phyloP scores from a whole-genome alignment of 2,329 filamentous ascomycete genomes.

The Epichloe hybrida region DNA sequence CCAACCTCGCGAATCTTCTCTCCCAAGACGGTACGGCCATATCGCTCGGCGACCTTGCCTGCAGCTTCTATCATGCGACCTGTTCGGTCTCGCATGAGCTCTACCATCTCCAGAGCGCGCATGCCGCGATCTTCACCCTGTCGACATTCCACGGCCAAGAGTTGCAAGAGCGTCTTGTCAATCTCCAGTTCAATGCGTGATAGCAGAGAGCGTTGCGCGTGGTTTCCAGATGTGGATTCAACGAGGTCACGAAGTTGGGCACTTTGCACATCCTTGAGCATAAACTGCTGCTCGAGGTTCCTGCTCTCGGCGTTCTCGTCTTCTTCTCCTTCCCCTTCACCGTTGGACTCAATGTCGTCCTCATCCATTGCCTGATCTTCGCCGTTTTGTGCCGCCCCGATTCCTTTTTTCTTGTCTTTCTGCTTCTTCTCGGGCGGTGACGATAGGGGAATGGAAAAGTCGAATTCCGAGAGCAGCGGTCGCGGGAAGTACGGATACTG shows the following conservation, averaged over 20 bases:
- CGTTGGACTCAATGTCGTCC: slow-evolving; percentile 19
- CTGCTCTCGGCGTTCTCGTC: slow-evolving; percentile 34
- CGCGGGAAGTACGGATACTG: slow-evolving; percentile 86
- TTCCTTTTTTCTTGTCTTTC: slow-evolving; percentile 21
- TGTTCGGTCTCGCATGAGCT: slow-evolving; percentile 68
- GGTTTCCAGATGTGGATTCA: slow-evolving; percentile 43
- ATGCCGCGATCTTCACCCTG: slow-evolving; percentile 88
- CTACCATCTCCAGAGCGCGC: slow-evolving; percentile 84
- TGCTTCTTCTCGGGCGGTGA: slow-evolving; percentile 29
- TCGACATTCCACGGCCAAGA: slow-evolving; percentile 79
- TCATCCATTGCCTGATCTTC: slow-evolving; percentile 23
- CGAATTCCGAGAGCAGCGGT: slow-evolving; percentile 83
- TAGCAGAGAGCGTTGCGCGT: slow-evolving; percentile 53
- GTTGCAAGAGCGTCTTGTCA: slow-evolving; percentile 79
- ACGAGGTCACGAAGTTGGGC: slow-evolving; percentile 65
- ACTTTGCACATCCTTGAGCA: slow-evolving; percentile 59
- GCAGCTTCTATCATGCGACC: slow-evolving; percentile 89
- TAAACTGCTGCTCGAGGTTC: slow-evolving; percentile 66
- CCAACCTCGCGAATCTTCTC: slow-evolving; percentile 85
- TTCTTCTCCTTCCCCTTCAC: slow-evolving; percentile 9
- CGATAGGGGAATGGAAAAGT: slow-evolving; percentile 73
- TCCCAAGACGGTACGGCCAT: slow-evolving; percentile 63
- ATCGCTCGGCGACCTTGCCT: slow-evolving; percentile 75
- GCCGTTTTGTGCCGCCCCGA: slow-evolving; percentile 17
- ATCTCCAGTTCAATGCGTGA: slow-evolving; percentile 66